A percentile compares a stretch with the other conserved stretches of the same genome.
Conservation (phyloP, 2,329 filamentous ascomycete species). For the Alternaria conjuncta region DNA sequence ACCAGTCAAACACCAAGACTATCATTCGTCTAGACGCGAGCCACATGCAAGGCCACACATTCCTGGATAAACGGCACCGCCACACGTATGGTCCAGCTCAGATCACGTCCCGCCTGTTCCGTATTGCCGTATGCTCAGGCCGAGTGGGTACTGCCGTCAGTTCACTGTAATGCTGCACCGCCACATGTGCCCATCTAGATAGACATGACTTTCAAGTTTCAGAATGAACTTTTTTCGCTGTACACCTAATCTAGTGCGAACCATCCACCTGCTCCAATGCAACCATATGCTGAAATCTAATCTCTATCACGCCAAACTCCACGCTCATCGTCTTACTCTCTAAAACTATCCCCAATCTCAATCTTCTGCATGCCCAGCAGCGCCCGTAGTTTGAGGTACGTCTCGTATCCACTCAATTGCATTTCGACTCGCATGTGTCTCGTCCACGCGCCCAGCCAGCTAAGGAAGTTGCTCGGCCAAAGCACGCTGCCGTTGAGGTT, state of each 20-base stretch:
- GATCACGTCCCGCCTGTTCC: constrained; percentile 2
- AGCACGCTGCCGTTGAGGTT: constrained; percentile 56
- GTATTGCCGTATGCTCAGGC: not conserved
- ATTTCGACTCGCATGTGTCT: constrained; percentile 63
- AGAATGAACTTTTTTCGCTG: not conserved
- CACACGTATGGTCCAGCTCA: not conserved
- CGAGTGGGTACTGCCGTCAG: not conserved
- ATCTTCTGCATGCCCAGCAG: constrained; percentile 54
- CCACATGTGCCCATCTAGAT: not conserved
- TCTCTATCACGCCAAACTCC: not conserved
- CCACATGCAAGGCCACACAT: not conserved
- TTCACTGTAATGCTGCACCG: not conserved
- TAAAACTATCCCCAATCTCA: constrained; percentile 23
- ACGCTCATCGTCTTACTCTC: constrained; percentile 12
- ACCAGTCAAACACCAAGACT: constrained; percentile 14
- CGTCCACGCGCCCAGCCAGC: constrained; percentile 60
- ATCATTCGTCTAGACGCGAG: constrained; percentile 2
- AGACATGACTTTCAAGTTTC: not conserved
- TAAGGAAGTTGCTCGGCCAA: constrained; percentile 59
- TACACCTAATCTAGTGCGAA: not conserved
- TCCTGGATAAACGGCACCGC: constrained; percentile 7
- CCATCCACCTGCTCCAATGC: not conserved
- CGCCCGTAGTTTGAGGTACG: constrained; percentile 59
- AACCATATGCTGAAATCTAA: not conserved
- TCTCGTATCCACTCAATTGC: constrained; percentile 66